Percentiles rank a stretch among this genome's conserved stretches.
phyloP scores from a whole-genome alignment of 2,329 filamentous ascomycete species.

The Dothistroma septosporum region DNA sequence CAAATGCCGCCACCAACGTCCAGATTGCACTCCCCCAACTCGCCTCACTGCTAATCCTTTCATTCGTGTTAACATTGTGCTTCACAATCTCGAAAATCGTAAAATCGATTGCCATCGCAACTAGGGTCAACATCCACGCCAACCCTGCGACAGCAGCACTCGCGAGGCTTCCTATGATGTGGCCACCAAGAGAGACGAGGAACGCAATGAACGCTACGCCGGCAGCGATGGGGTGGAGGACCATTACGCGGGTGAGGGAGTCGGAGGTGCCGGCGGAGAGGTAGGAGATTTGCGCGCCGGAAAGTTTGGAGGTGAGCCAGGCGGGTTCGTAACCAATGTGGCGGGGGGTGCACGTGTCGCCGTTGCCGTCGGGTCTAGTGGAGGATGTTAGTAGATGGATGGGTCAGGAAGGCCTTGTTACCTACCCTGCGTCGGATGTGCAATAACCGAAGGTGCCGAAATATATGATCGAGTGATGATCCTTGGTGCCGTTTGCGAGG shows the following conservation, averaged over 20 bases:
- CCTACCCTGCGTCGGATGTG: conserved; percentile 31
- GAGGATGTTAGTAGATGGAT: background rate
- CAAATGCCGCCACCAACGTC: conserved; percentile 55
- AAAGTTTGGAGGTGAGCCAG: conserved; percentile 40
- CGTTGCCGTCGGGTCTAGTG: conserved; percentile 1
- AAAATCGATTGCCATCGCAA: conserved; percentile 55
- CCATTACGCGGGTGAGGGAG: conserved; percentile 36
- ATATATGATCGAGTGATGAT: conserved; percentile 40
- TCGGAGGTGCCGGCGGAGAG: conserved; percentile 41
- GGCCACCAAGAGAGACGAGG: conserved; percentile 51
- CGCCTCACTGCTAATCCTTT: conserved; percentile 39
- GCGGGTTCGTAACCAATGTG: conserved; percentile 56
- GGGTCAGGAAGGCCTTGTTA: conserved; percentile 17
- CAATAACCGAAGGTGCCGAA: conserved; percentile 63
- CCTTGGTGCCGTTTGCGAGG: conserved; percentile 37
- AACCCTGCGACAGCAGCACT: conserved; percentile 49
- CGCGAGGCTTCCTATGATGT: conserved; percentile 50
- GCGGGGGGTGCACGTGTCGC: conserved; percentile 47
- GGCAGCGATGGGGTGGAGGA: conserved; percentile 59
- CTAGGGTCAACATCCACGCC: conserved; percentile 48
- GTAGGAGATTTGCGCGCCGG: conserved; percentile 41
- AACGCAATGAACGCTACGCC: conserved; percentile 58
- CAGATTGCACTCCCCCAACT: conserved; percentile 55
- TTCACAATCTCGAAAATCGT: conserved; percentile 53
- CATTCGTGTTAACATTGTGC: conserved; percentile 50